Conservation (phyloP, 495 filamentous ascomycete species). For the Neurospora terricola region DNA sequence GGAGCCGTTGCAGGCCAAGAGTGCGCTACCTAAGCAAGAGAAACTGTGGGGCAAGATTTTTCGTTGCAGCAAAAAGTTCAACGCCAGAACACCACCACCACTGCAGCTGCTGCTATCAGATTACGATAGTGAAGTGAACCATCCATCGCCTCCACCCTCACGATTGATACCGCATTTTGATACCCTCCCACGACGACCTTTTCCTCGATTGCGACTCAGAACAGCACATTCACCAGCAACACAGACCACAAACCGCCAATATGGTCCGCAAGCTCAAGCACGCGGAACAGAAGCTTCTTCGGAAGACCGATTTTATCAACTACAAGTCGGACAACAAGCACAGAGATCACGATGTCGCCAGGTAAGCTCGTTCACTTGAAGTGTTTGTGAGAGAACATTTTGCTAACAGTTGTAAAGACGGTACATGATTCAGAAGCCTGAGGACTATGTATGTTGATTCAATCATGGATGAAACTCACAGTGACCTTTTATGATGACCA, state of each 20-base stretch:
- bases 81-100: neutral
- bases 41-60: conserved; percentile 9
- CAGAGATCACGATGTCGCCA: conserved; percentile 61
- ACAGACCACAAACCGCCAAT: conserved; percentile 13
- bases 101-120: neutral
- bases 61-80: conserved; percentile 1
- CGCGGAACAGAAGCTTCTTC: conserved; percentile 59
- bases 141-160: neutral
- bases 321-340: conserved; percentile 84
- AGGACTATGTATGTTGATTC: conserved; percentile 40
- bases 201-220: neutral
- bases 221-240: neutral
- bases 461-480: conserved; percentile 57
- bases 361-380: conserved; percentile 1
- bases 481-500: neutral
- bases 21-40: neutral
- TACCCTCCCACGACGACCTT: neutral
- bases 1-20: neutral
- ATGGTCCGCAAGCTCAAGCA: conserved; percentile 92
- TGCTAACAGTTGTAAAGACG: conserved; percentile 35
- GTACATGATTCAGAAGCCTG: conserved; percentile 78
- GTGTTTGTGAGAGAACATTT: neutral
- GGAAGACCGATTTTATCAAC: conserved; percentile 90
- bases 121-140: neutral
- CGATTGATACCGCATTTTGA: neutral